Percentiles rank a stretch among this genome's conserved stretches.
These are phyloP conservation scores for Colletotrichum destructivum DNA, from an alignment of 2,329 filamentous ascomycete species.

Conservation along the genomic window DNA sequence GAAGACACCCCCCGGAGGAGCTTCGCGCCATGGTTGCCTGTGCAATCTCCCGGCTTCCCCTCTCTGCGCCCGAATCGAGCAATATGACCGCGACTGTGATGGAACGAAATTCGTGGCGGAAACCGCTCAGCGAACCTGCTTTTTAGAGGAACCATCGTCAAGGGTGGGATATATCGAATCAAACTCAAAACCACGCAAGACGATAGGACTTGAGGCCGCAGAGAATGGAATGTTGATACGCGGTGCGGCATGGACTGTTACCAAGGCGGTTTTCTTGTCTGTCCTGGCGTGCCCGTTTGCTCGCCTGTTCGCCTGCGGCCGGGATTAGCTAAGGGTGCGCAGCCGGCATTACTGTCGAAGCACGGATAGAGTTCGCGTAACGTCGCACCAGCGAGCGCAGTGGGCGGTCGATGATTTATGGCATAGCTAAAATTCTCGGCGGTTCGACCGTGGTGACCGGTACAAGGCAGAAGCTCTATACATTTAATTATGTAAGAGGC, in stretches of 20 bases:
- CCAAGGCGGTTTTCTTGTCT: neutral
- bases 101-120: slow-evolving; percentile 21
- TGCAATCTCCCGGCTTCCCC: slow-evolving; percentile 29
- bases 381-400: slow-evolving; percentile 14
- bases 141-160: slow-evolving; percentile 28
- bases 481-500: no score
- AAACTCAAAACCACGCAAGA: neutral
- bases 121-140: slow-evolving; percentile 27
- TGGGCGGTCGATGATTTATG: neutral
- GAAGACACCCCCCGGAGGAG: neutral
- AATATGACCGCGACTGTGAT: slow-evolving; percentile 24
- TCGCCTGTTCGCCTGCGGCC: neutral
- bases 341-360: neutral
- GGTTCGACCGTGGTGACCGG: neutral
- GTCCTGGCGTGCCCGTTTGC: neutral
- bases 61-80: slow-evolving; percentile 24
- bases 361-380: slow-evolving; percentile 27
- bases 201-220: neutral
- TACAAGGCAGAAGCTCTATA: neutral
- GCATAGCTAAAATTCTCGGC: neutral
- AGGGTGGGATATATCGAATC: slow-evolving; percentile 24
- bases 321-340: no score
- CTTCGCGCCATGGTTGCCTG: slow-evolving; percentile 10
- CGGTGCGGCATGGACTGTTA: neutral
- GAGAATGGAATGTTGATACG: neutral